Base-by-base conservation (phyloP, 176 grass and related monocot species). In the Chloris gayana region DNA sequence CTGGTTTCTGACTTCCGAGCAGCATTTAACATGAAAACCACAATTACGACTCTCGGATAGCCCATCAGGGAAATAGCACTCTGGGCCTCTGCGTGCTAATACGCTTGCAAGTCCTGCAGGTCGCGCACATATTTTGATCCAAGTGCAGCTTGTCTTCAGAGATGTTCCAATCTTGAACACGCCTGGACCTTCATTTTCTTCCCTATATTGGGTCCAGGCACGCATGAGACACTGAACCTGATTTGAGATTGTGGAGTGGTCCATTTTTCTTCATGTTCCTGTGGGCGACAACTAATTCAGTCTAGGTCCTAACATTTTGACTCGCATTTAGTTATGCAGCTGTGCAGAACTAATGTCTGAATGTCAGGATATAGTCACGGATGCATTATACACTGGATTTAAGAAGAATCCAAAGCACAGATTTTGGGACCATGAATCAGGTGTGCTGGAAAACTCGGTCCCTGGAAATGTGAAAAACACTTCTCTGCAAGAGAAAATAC, bases 351-450 rank as follows among this genome's bases (percentile, higher is more conserved):
- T 59, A 21, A 4, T 37, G 37, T 80, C 34, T 70, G 21, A 75
- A 65, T 39, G 70, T 70, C 73, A 15, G 9, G 15, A 30, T 34
- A 80, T 69, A 74, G 13, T n/a, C 51, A 62, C 13, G 10, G 26
- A 62, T 62, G 50, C 70, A 56, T 15, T 33, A 21, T 0, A 10
- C 21, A 33, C 58, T 79, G 56, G 72, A 37, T 63, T 59, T 59
- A 46, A 45, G 10, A 19, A 44, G 78, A 44, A 70, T 81, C 33
- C 51, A 60, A 80, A 59, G 34, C n/a, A 22, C 21, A 50, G 19
- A 49, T 49, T 34, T 70, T n/a, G 4, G 25, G 81, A n/a, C 61
- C 72, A 45, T 67, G 45, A 10, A 29, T 82, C 26, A 30, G 14
- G 56, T 72, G 29, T 32, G 30, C 4, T 15, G 60, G 4, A 41